phyloP scores from a whole-genome alignment of 768 basidiomycete species.

The Serendipita vermifera region DNA sequence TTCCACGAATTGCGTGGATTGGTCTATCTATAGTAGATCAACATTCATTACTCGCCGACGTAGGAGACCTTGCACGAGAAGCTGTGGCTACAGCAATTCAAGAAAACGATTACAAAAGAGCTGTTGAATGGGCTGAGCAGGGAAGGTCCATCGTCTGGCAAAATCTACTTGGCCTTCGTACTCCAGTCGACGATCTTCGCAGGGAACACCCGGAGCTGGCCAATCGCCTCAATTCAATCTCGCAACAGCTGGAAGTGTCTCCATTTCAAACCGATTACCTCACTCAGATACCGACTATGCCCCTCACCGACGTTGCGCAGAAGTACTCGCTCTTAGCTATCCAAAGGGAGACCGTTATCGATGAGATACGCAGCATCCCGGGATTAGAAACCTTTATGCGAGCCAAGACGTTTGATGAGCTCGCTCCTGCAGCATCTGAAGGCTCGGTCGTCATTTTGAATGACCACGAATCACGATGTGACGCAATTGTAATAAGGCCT shows the following conservation, averaged over 20 bases:
- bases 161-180: constrained; percentile 19
- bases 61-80: neutral
- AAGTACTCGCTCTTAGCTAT: no score
- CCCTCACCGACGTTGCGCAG: neutral
- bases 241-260: neutral
- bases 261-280: neutral
- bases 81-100: constrained; percentile 16
- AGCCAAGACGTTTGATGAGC: constrained; percentile 14
- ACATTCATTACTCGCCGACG: neutral
- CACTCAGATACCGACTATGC: neutral
- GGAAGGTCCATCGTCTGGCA: constrained; percentile 21
- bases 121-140: constrained; percentile 23
- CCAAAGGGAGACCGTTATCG: neutral
- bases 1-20: neutral
- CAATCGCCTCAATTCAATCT: no score
- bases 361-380: constrained; percentile 12
- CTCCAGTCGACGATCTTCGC: constrained; percentile 19
- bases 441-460: constrained; percentile 18
- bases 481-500: constrained; percentile 14
- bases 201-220: constrained; percentile 9
- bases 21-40: neutral
- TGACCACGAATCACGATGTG: constrained; percentile 13
- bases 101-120: constrained; percentile 12
- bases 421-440: constrained; percentile 14
- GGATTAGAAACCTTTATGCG: constrained; percentile 17